phyloP scores from a whole-genome alignment of 306 rosid species.

The Parietaria judaica region DNA sequence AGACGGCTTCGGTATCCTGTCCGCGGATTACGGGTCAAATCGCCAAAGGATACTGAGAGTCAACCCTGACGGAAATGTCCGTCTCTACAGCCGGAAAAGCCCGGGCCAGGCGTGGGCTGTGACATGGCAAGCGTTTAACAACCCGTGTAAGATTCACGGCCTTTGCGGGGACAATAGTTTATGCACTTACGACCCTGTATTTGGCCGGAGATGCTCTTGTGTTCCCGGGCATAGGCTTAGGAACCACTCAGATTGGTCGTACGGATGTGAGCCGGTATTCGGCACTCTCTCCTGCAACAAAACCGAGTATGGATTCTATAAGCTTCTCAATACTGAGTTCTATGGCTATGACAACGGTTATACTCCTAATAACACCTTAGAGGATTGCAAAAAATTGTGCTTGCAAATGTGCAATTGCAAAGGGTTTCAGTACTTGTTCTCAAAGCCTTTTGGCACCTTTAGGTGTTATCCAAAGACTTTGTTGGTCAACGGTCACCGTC shows the following conservation, averaged over 20 bases:
- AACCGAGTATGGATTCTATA: slow-evolving; percentile 22
- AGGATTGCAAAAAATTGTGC: slow-evolving; percentile 28
- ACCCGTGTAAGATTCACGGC: slow-evolving; percentile 46
- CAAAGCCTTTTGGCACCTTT: not conserved
- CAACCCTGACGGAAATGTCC: slow-evolving; percentile 41
- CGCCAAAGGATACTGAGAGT: slow-evolving; percentile 31
- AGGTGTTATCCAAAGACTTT: slow-evolving; percentile 33
- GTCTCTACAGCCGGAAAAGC: slow-evolving; percentile 32
- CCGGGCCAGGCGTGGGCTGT: slow-evolving; percentile 21
- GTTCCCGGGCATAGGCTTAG: slow-evolving; percentile 15
- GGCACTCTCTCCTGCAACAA: slow-evolving; percentile 15
- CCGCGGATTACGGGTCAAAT: slow-evolving; percentile 33
- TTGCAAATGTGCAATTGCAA: slow-evolving; percentile 27
- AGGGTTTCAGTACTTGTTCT: slow-evolving; percentile 31
- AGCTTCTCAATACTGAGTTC: slow-evolving; percentile 26
- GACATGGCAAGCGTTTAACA: slow-evolving; percentile 38
- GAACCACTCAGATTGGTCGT: slow-evolving; percentile 11
- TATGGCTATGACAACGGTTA: slow-evolving; percentile 33
- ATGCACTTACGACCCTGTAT: slow-evolving; percentile 5
- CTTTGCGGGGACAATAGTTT: slow-evolving; percentile 22
- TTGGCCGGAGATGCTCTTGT: slow-evolving; percentile 23
- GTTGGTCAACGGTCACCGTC: slow-evolving; percentile 30
- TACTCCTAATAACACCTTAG: slow-evolving; percentile 18
- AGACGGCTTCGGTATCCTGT: slow-evolving; percentile 22
- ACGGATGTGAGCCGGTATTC: slow-evolving; percentile 39